Conservation (phyloP, 2,329 filamentous ascomycete genomes). For the Diaporthe citri region DNA sequence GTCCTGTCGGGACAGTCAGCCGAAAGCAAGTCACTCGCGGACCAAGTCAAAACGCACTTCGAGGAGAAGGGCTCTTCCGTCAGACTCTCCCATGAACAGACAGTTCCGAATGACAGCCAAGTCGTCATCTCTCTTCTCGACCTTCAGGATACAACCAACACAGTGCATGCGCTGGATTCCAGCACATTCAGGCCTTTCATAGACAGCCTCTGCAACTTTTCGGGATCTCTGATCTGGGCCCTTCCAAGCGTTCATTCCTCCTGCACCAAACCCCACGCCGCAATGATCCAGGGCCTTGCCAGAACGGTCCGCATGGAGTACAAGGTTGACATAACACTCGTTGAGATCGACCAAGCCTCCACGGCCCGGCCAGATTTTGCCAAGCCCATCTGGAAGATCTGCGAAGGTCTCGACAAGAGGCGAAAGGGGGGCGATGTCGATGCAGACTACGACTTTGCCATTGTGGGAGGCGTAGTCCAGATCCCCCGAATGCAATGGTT, state of each 20-base stretch:
- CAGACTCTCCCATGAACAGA: no score
- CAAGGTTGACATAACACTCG: neutral
- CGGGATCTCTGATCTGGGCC: neutral
- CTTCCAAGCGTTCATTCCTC: neutral
- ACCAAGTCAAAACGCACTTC: neutral
- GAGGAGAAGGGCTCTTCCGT: neutral
- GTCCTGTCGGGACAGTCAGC: no score
- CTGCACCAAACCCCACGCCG: neutral
- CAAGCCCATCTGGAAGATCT: neutral
- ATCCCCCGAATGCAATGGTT: slow-evolving; percentile 14
- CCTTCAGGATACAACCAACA: neutral
- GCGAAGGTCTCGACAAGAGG: neutral
- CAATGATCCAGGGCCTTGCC: neutral
- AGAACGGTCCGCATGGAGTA: neutral
- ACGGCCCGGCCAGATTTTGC: neutral
- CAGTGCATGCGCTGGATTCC: neutral
- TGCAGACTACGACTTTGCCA: neutral
- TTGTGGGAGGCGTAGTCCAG: neutral
- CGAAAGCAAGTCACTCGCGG: no score
- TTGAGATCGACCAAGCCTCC: neutral
- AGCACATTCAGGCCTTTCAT: neutral
- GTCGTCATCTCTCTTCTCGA: neutral
- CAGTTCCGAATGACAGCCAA: neutral
- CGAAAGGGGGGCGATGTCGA: neutral
- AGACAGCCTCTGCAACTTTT: neutral